phyloP scores from a whole-genome alignment of 306 rosid species.

The Astragalus glycyphyllos region DNA sequence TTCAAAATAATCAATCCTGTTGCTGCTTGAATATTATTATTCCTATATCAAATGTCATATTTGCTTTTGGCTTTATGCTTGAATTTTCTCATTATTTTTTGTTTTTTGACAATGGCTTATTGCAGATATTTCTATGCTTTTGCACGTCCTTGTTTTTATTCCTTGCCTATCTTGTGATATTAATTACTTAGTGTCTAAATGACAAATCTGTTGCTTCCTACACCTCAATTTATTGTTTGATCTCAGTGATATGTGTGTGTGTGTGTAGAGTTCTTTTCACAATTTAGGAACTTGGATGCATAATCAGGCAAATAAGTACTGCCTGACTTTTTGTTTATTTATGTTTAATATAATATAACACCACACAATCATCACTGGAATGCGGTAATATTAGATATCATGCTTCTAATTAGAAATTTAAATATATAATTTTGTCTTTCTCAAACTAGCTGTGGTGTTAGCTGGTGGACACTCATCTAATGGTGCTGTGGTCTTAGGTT shows the following conservation, averaged over 20 bases:
- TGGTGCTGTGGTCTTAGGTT: slow-evolving; percentile 73
- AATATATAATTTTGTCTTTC: slow-evolving; percentile 32
- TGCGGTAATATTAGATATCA: slow-evolving; percentile 20
- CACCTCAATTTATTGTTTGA: slow-evolving; percentile 16
- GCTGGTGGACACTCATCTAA: slow-evolving; percentile 89
- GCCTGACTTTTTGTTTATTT: slow-evolving; percentile 12
- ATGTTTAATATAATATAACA: slow-evolving; percentile 22
- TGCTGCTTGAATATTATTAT: background rate
- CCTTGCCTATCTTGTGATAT: slow-evolving; percentile 30
- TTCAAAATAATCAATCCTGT: background rate
- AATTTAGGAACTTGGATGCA: slow-evolving; percentile 22
- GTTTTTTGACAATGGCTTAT: background rate
- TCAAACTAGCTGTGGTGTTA: slow-evolving; percentile 77
- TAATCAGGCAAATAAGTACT: slow-evolving; percentile 23
- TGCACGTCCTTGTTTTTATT: slow-evolving; percentile 8
- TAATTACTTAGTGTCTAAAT: slow-evolving; percentile 15
- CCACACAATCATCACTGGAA: slow-evolving; percentile 13
- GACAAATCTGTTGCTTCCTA: slow-evolving; percentile 11
- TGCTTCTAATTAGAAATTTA: slow-evolving; percentile 35
- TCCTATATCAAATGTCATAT: background rate
- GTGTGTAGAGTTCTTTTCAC: slow-evolving; percentile 4
- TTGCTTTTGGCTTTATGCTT: slow-evolving; percentile 9
- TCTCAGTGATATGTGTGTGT: background rate
- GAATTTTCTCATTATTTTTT: background rate
- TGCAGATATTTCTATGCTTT: slow-evolving; percentile 21